These are phyloP conservation scores for Xenoacremonium recifei DNA, from an alignment of 2,329 filamentous ascomycete genomes.

Conservation along the genomic window DNA sequence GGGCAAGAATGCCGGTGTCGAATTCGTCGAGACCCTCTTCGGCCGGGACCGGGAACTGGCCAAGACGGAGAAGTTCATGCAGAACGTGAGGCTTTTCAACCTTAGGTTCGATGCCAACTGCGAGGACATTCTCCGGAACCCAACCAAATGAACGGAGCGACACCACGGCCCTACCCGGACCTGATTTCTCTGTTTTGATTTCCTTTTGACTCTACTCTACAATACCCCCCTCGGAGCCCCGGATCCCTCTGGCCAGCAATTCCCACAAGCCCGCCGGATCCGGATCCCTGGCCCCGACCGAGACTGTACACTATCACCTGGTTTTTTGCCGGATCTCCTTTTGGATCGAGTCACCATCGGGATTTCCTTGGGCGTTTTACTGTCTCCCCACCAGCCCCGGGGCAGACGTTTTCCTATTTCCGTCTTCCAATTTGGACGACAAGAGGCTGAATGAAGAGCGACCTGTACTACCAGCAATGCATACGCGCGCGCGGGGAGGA, in stretches of 20 bases:
- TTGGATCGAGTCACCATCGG: conserved; percentile 19
- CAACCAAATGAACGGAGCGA: conserved; percentile 47
- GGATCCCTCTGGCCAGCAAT: conserved; percentile 17
- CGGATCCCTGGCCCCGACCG: conserved; percentile 20
- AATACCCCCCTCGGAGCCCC: conserved; percentile 20
- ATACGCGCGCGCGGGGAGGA: conserved; percentile 25
- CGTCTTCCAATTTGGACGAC: conserved; percentile 20
- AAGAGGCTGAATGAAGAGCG: conserved; percentile 26
- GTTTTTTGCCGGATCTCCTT: conserved; percentile 21
- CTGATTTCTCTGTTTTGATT: conserved; percentile 16
- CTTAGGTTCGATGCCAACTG: conserved; percentile 95
- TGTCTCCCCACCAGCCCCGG: conserved; percentile 22
- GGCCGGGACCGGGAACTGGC: conserved; percentile 86
- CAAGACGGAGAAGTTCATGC: conserved; percentile 91
- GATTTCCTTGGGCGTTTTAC: conserved; percentile 21
- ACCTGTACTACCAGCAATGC: conserved; percentile 34
- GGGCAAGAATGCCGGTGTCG: conserved; percentile 87
- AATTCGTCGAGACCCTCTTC: conserved; percentile 96
- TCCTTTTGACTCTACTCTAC: conserved; percentile 17
- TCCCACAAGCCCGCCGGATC: conserved; percentile 18
- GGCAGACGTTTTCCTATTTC: conserved; percentile 24
- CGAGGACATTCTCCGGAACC: conserved; percentile 75
- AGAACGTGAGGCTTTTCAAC: conserved; percentile 82
- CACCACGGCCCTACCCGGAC: conserved; percentile 23
- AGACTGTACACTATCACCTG: conserved; percentile 30